Conservation (phyloP, 768 basidiomycete genomes). For the Amanita muscaria region DNA sequence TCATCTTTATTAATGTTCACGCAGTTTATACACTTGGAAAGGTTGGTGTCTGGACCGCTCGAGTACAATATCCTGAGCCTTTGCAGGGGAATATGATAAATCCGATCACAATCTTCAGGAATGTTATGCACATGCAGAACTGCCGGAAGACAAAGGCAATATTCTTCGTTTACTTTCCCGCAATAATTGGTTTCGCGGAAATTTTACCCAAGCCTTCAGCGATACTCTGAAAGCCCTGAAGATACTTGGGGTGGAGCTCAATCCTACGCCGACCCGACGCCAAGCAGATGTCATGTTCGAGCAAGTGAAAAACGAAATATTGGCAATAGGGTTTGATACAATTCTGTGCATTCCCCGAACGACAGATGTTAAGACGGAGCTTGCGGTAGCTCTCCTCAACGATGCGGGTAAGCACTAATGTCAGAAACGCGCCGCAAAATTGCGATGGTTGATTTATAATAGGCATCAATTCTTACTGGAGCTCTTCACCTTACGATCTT, state of each 20-base stretch:
- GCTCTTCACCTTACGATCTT: slow-evolving; percentile 43
- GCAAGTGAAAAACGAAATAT: slow-evolving; percentile 59
- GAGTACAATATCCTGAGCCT: not conserved
- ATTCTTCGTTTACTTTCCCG: slow-evolving; percentile 52
- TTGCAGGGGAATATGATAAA: slow-evolving; percentile 40
- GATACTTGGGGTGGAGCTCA: slow-evolving; percentile 53
- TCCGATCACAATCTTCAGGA: slow-evolving; percentile 48
- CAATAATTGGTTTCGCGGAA: slow-evolving; percentile 54
- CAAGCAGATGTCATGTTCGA: slow-evolving; percentile 62
- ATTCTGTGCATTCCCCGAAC: slow-evolving; percentile 56
- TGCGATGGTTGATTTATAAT: not conserved
- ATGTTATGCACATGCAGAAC: slow-evolving; percentile 39
- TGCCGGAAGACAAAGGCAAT: slow-evolving; percentile 46
- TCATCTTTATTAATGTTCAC: not conserved
- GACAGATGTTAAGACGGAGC: slow-evolving; percentile 47
- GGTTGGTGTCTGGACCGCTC: slow-evolving; percentile 24
- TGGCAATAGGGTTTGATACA: slow-evolving; percentile 61
- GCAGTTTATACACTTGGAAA: slow-evolving; percentile 58
- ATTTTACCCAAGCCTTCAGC: slow-evolving; percentile 45
- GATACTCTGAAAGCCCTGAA: slow-evolving; percentile 54
- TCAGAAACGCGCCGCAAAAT: not conserved
- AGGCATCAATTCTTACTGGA: slow-evolving; percentile 72
- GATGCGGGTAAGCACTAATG: slow-evolving; percentile 44
- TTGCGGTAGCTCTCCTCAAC: slow-evolving; percentile 58
- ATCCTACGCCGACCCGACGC: slow-evolving; percentile 39